phyloP scores from a whole-genome alignment of 208 protist species.

The Trypanosoma grayi region DNA sequence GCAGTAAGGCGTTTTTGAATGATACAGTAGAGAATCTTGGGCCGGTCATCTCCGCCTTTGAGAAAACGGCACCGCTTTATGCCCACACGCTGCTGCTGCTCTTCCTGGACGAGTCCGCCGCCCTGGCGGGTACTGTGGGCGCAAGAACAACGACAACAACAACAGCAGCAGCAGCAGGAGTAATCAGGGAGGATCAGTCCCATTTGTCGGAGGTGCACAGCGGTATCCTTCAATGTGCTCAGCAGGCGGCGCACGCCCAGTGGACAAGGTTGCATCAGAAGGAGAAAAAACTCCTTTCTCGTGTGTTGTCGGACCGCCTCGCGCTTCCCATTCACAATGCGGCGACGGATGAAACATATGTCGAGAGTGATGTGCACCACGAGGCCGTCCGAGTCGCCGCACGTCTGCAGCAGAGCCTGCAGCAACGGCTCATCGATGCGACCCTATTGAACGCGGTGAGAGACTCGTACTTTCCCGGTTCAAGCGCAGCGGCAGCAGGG shows the following conservation, averaged over 20 bases:
- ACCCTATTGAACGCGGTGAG: constrained; percentile 7
- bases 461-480: neutral
- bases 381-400: neutral
- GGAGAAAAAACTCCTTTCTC: constrained; percentile 16
- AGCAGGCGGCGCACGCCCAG: neutral
- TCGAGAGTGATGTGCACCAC: constrained; percentile 15
- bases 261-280: constrained; percentile 17
- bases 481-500: neutral
- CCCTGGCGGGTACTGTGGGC: neutral
- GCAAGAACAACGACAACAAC: too few relatives aligned
- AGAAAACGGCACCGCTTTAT: constrained; percentile 20
- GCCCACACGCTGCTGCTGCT: constrained; percentile 37
- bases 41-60: constrained; percentile 32
- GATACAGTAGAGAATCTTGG: constrained; percentile 31
- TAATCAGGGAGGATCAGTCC: neutral
- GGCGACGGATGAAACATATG: constrained; percentile 4
- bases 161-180: neutral
- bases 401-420: constrained; percentile 1
- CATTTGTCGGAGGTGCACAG: neutral
- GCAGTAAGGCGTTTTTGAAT: constrained; percentile 36
- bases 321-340: neutral
- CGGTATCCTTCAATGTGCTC: constrained; percentile 10
- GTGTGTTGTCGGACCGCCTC: constrained; percentile 20
- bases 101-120: constrained; percentile 36
- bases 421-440: constrained; percentile 3